These are phyloP conservation scores for Lolium multiflorum DNA, from an alignment of 176 grass and related monocot genomes.

Conservation along the genomic window DNA sequence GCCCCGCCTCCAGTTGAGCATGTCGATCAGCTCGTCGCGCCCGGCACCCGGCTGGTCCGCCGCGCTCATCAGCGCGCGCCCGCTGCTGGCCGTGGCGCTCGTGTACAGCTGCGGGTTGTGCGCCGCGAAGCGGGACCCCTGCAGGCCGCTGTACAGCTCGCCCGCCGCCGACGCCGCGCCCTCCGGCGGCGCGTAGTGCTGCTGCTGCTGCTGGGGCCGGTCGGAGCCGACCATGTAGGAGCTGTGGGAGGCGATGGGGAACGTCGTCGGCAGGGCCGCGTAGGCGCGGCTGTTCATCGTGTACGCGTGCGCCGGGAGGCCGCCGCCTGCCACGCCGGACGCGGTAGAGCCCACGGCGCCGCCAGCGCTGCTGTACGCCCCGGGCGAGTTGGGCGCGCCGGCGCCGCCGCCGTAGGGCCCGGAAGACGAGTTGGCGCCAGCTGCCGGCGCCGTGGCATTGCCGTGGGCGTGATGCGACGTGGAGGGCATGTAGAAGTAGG, in stretches of 20 bases:
- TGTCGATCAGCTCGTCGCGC: conserved; percentile 72
- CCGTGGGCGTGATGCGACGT: background rate
- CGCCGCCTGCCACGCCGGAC: background rate
- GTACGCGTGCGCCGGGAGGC: conserved; percentile 23
- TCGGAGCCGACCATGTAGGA: conserved; percentile 31
- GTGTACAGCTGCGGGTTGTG: conserved; percentile 52
- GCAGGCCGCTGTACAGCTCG: background rate
- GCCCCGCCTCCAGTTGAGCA: conserved; percentile 93
- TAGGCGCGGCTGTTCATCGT: background rate
- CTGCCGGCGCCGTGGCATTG: background rate
- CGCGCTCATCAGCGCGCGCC: conserved; percentile 50
- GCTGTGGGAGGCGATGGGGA: conserved; percentile 57
- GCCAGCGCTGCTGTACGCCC: background rate
- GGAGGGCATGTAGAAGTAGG: conserved; percentile 69
- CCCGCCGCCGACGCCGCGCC: background rate
- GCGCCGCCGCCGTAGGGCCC: background rate
- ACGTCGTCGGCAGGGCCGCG: conserved; percentile 35
- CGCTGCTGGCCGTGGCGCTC: conserved; percentile 39
- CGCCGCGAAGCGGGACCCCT: conserved; percentile 54
- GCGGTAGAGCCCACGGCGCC: background rate
- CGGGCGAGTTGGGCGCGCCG: background rate
- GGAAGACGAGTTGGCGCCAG: too few species aligned
- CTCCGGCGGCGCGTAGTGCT: conserved; percentile 43
- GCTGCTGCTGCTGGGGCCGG: conserved; percentile 11
- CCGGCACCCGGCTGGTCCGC: conserved; percentile 50